phyloP scores from a whole-genome alignment of 164 flowering plant species.

The Vitis riparia region DNA sequence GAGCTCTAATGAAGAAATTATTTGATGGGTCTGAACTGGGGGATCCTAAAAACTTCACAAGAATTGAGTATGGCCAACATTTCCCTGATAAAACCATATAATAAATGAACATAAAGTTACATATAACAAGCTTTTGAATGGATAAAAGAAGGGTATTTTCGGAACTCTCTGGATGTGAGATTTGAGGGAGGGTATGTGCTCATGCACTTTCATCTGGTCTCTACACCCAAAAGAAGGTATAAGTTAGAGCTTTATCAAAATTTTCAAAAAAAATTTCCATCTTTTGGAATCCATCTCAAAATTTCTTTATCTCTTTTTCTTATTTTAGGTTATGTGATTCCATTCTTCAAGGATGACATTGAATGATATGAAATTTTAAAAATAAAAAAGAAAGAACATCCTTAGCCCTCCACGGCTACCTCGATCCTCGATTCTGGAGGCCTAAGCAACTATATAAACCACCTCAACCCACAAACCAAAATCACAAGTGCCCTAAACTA shows the following conservation, averaged over 20 bases:
- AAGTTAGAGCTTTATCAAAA: conserved; percentile 16
- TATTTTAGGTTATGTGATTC: conserved; percentile 18
- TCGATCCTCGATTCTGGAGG: conserved; percentile 31
- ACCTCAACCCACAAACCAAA: conserved; percentile 5
- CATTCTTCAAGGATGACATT: conserved; percentile 28
- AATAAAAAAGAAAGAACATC: conserved; percentile 10
- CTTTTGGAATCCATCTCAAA: conserved; percentile 5
- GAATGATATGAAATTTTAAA: conserved; percentile 17
- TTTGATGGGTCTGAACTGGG: too few species aligned
- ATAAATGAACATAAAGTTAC: too few species aligned
- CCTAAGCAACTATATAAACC: conserved; percentile 22
- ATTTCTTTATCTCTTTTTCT: conserved; percentile 9
- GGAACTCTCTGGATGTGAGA: conserved; percentile 3
- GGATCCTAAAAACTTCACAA: too few species aligned
- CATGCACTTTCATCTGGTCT: conserved; percentile 3
- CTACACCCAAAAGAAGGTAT: conserved; percentile 17
- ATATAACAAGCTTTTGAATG: too few species aligned
- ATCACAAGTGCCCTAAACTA: neutral
- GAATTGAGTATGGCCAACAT: too few species aligned
- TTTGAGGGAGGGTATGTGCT: conserved; percentile 14
- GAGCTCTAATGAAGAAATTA: too few species aligned
- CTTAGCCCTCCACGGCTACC: neutral
- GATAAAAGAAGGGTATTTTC: neutral
- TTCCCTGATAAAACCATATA: too few species aligned
- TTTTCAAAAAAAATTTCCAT: neutral